Conservation (phyloP, 225 moss, liverwort and hornwort genomes). For the Asterella californica region DNA sequence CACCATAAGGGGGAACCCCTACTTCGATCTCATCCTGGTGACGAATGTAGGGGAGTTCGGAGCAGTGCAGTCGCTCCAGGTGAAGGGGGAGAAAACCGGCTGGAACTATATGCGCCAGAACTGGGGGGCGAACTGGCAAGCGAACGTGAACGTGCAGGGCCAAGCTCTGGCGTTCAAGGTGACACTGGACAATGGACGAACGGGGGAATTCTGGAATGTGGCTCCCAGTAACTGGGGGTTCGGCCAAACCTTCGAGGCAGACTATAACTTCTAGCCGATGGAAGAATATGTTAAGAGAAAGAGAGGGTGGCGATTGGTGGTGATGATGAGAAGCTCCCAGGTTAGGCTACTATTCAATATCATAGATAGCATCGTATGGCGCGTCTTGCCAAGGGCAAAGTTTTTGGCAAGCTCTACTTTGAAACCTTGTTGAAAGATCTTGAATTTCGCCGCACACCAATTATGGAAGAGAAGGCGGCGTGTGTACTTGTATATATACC, state of each 20-base stretch:
- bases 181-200: constrained; percentile 41
- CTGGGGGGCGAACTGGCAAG: constrained; percentile 67
- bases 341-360: constrained; percentile 4
- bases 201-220: constrained; percentile 40
- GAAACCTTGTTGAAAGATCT: constrained; percentile 9
- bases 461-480: constrained; percentile 6
- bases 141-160: constrained; percentile 37
- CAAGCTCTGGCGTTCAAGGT: constrained; percentile 57
- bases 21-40: constrained; percentile 47
- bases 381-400: constrained; percentile 15
- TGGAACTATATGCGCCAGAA: constrained; percentile 62
- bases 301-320: neutral
- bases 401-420: constrained; percentile 15
- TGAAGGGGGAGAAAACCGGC: constrained; percentile 38
- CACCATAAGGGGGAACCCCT: constrained; percentile 46
- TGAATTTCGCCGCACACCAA: constrained; percentile 4
- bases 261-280: constrained; percentile 16
- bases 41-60: constrained; percentile 55
- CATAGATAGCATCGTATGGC: neutral
- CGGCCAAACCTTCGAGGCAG: constrained; percentile 49
- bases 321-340: neutral
- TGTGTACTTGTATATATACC: constrained; percentile 18
- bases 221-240: constrained; percentile 43
- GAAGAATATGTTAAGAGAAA: neutral
- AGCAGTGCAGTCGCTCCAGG: constrained; percentile 40